phyloP scores from a whole-genome alignment of 805 yeast species.

The Ogataea parapolymorpha region DNA sequence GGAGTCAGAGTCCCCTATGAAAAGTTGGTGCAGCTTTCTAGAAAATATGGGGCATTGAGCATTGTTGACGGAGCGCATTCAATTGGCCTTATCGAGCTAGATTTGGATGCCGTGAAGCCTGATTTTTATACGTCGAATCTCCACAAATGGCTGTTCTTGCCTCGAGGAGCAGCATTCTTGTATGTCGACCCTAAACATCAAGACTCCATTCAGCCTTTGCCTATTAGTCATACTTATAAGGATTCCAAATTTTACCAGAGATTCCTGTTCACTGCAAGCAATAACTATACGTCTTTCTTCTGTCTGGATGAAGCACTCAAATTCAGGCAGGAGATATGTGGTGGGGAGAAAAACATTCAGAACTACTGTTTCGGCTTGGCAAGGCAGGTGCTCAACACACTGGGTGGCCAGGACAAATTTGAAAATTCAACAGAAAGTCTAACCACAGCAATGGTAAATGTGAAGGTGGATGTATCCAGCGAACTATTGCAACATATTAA shows the following conservation, averaged over 20 bases:
- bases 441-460: slow-evolving; percentile 42
- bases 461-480: slow-evolving; percentile 30
- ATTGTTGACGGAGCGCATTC: slow-evolving; percentile 74
- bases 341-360: slow-evolving; percentile 54
- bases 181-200: slow-evolving; percentile 56
- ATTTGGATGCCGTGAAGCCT: slow-evolving; percentile 42
- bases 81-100: slow-evolving; percentile 50
- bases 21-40: slow-evolving; percentile 43
- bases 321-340: slow-evolving; percentile 52
- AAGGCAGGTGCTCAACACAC: slow-evolving; percentile 37
- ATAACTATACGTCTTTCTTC: slow-evolving; percentile 40
- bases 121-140: slow-evolving; percentile 61
- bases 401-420: slow-evolving; percentile 39
- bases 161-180: slow-evolving; percentile 55
- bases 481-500: neutral
- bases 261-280: slow-evolving; percentile 52
- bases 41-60: slow-evolving; percentile 45
- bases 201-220: slow-evolving; percentile 48
- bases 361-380: slow-evolving; percentile 48
- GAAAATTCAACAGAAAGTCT: slow-evolving; percentile 36
- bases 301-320: slow-evolving; percentile 47
- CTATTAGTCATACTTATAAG: slow-evolving; percentile 50
- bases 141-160: slow-evolving; percentile 67
- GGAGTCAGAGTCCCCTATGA: slow-evolving; percentile 57
- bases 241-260: slow-evolving; percentile 40